These are phyloP conservation scores for Hibiscus mutabilis DNA, from an alignment of 345 rosid genomes.

Conservation along the genomic window DNA sequence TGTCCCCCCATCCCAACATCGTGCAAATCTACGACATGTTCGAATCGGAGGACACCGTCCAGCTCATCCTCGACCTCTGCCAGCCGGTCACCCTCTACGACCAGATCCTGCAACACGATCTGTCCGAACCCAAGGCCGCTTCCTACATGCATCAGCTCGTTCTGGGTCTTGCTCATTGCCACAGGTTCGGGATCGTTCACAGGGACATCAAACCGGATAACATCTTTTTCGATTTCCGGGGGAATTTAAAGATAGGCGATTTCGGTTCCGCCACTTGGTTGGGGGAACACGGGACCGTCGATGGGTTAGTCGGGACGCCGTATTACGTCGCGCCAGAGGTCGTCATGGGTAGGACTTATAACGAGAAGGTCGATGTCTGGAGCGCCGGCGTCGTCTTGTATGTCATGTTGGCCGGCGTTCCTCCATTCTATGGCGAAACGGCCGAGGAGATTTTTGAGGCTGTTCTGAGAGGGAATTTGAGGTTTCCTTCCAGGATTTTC, in stretches of 20 bases:
- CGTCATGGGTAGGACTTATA: conserved; percentile 52
- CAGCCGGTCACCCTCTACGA: conserved; percentile 48
- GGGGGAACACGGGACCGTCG: conserved; percentile 21
- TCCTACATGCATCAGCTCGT: conserved; percentile 38
- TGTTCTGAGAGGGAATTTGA: conserved; percentile 56
- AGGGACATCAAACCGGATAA: conserved; percentile 80
- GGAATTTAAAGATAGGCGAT: conserved; percentile 45
- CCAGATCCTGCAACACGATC: conserved; percentile 25
- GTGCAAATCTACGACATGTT: conserved; percentile 40
- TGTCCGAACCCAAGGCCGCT: conserved; percentile 42
- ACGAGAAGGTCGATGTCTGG: conserved; percentile 81
- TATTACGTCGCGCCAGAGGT: conserved; percentile 87
- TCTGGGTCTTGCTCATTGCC: conserved; percentile 61
- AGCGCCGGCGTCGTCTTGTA: conserved; percentile 73
- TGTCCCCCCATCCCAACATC: conserved; percentile 60
- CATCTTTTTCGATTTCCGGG: conserved; percentile 40
- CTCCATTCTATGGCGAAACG: conserved; percentile 73
- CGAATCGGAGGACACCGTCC: conserved; percentile 49
- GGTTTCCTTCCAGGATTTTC: conserved; percentile 51
- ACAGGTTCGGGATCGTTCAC: conserved; percentile 56
- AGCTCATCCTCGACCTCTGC: conserved; percentile 58
- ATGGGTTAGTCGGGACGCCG: conserved; percentile 75
- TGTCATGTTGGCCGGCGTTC: conserved; percentile 63
- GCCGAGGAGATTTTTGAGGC: conserved; percentile 60
- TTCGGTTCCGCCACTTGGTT: conserved; percentile 70